Percentiles rank a stretch among this genome's conserved stretches.
Evolutionary conservation across 2,329 filamentous ascomycete genomes (phyloP).

Genomic region (Epichloe baconii): DNA sequence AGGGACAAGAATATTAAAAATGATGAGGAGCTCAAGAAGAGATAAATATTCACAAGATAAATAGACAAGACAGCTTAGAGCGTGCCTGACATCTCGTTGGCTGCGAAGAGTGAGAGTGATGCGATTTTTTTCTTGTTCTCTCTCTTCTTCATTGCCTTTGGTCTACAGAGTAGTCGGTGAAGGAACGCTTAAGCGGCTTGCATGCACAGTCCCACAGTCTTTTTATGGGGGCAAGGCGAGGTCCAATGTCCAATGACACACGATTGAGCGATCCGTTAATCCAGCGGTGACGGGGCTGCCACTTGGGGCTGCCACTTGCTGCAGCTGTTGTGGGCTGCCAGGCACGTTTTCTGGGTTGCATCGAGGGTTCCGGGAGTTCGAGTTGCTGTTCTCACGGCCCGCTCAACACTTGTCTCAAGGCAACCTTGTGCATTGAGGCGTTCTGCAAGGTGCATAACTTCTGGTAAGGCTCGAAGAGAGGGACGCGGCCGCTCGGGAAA

Average conservation of each 20-base stretch:
- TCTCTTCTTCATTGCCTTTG: neutral
- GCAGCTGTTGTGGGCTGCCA: constrained; percentile 4
- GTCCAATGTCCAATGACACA: constrained; percentile 8
- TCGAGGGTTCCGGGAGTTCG: neutral
- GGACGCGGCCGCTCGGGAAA: neutral
- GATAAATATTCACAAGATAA: constrained; percentile 2
- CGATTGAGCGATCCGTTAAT: constrained; percentile 2
- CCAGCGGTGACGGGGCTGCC: constrained; percentile 9
- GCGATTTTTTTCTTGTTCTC: neutral
- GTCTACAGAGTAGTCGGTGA: constrained; percentile 5
- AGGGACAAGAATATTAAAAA: neutral
- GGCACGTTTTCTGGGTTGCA: constrained; percentile 5
- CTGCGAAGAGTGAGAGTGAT: neutral
- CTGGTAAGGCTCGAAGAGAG: neutral
- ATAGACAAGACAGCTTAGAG: neutral
- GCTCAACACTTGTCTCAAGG: neutral
- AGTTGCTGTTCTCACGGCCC: neutral
- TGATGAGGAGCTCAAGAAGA: neutral
- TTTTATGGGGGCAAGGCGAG: constrained; percentile 5
- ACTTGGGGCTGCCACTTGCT: neutral
- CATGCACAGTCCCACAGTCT: constrained; percentile 1
- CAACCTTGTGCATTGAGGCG: neutral
- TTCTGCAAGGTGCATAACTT: neutral
- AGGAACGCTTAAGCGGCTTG: constrained; percentile 3
- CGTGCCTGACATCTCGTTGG: neutral